These are phyloP conservation scores for Lepidium aucheri DNA, from an alignment of 345 rosid genomes.

Conservation along the genomic window DNA sequence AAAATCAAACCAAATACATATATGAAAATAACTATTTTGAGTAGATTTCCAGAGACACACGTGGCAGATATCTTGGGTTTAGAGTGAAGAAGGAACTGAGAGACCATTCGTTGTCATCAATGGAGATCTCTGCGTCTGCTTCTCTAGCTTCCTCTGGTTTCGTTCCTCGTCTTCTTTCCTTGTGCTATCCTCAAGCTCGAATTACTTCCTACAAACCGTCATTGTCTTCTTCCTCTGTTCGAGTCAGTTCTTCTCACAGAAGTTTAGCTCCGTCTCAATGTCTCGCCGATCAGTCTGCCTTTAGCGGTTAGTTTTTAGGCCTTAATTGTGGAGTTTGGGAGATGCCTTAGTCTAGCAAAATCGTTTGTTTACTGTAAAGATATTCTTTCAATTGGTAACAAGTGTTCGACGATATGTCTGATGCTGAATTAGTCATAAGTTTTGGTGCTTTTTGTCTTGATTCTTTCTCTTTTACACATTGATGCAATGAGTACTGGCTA, in stretches of 20 bases:
- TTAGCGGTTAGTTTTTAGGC: constrained; percentile 25
- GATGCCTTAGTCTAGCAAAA: neutral
- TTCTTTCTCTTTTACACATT: neutral
- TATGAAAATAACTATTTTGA: neutral
- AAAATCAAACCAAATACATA: no score
- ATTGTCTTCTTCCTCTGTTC: neutral
- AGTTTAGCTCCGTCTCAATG: constrained; percentile 20
- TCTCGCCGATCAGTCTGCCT: constrained; percentile 24
- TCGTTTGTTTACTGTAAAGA: neutral
- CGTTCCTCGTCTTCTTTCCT: constrained; percentile 15
- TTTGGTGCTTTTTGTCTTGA: neutral
- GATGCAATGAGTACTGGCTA: neutral
- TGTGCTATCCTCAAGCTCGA: neutral
- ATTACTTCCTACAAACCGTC: neutral
- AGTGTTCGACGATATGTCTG: constrained; percentile 21
- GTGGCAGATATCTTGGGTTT: constrained; percentile 20
- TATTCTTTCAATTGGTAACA: neutral
- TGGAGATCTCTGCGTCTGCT: constrained; percentile 28
- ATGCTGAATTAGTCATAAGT: neutral
- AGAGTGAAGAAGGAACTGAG: neutral
- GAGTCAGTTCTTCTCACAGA: constrained; percentile 8
- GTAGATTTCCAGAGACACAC: neutral
- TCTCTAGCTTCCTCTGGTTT: constrained; percentile 9
- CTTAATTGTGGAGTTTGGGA: neutral
- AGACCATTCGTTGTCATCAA: constrained; percentile 17